phyloP scores from a whole-genome alignment of 129 eudicot genomes.

The Logfia minima region DNA sequence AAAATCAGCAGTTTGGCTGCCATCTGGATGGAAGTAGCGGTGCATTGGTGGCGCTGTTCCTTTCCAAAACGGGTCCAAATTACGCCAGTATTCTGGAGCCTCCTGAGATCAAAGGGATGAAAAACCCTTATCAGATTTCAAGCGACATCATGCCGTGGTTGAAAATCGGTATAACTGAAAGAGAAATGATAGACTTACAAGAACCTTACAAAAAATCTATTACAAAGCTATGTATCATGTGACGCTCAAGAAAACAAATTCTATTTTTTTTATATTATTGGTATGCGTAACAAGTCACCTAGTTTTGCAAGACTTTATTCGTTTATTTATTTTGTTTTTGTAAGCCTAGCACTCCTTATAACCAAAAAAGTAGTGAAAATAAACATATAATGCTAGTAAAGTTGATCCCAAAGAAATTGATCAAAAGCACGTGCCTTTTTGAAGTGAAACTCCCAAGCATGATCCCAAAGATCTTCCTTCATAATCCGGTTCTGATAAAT shows the following conservation, averaged over 20 bases:
- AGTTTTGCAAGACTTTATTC: background rate
- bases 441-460: constrained; percentile 82
- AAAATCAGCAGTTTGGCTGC: constrained; percentile 64
- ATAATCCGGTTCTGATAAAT: constrained; percentile 54
- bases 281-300: background rate
- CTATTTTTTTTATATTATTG: background rate
- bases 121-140: background rate
- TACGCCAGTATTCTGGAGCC: constrained; percentile 66
- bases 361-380: background rate
- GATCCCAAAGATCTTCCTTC: constrained; percentile 83
- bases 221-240: background rate
- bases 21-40: constrained; percentile 76
- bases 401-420: background rate
- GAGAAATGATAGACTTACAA: no score
- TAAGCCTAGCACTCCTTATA: no score
- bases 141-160: background rate
- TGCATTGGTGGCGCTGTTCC: constrained; percentile 51
- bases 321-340: no score
- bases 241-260: background rate
- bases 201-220: background rate
- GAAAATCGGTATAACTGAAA: background rate
- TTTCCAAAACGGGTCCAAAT: constrained; percentile 72
- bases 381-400: background rate
- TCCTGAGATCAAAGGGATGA: constrained; percentile 33
- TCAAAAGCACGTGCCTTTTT: constrained; percentile 41